phyloP scores from a whole-genome alignment of 2,329 filamentous ascomycete genomes.

The Cercospora canescens region DNA sequence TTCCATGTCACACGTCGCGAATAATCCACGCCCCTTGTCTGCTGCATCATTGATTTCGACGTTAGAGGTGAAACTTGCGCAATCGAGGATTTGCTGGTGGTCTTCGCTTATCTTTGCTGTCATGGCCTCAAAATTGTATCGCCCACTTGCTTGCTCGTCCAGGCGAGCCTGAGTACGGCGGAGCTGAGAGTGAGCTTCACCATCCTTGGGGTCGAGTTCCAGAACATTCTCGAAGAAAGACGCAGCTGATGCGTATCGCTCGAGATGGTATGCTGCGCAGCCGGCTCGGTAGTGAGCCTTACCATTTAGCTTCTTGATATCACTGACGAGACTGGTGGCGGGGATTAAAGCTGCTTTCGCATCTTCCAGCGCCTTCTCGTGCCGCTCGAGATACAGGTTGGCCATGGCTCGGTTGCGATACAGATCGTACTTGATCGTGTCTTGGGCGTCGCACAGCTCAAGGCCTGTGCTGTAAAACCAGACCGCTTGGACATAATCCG shows the following conservation, averaged over 20 bases:
- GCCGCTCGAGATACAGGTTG: constrained; percentile 21
- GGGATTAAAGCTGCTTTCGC: constrained; percentile 18
- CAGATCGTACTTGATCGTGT: constrained; percentile 18
- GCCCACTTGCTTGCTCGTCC: constrained; percentile 21
- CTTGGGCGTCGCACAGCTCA: not conserved
- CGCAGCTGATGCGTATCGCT: constrained; percentile 17
- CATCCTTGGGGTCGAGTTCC: constrained; percentile 19
- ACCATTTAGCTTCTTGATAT: constrained; percentile 13
- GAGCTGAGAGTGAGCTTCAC: constrained; percentile 13
- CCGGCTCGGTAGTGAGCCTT: constrained; percentile 30
- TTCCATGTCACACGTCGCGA: constrained; percentile 40
- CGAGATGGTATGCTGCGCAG: constrained; percentile 28
- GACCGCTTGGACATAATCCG: constrained; percentile 21
- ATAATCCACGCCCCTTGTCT: constrained; percentile 45
- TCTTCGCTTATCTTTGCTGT: constrained; percentile 1
- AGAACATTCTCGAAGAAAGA: constrained; percentile 12
- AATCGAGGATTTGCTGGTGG: constrained; percentile 17
- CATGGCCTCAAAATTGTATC: constrained; percentile 27
- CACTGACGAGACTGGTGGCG: not conserved
- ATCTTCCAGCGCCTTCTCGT: constrained; percentile 24
- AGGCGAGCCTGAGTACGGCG: constrained; percentile 18
- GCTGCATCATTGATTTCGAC: constrained; percentile 23
- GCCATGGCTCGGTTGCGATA: constrained; percentile 27
- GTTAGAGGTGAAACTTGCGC: constrained; percentile 22
- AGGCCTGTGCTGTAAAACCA: constrained; percentile 18